Evolutionary conservation across 805 yeast genomes (phyloP).

Genomic region (Cyberlindnera japonica): DNA sequence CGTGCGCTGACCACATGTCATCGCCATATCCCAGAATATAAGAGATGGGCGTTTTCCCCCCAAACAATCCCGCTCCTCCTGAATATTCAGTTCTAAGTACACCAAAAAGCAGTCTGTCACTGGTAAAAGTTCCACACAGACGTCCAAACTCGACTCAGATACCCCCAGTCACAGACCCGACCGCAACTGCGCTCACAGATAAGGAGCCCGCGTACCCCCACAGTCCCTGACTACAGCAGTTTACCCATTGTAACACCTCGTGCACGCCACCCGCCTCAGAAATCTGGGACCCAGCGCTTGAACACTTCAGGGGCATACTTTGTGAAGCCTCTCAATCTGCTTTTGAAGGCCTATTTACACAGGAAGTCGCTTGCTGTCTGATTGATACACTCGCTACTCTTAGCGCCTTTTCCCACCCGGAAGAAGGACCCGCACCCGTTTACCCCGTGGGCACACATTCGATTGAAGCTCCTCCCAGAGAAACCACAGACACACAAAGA

Average conservation of each 20-base stretch:
- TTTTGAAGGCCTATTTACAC: background rate
- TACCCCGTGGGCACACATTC: no score
- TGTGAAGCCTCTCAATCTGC: background rate
- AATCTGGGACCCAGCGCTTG: background rate
- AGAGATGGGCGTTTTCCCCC: conserved; percentile 4
- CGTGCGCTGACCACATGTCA: conserved; percentile 5
- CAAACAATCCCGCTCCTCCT: background rate
- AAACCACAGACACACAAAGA: background rate
- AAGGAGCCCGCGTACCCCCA: no score
- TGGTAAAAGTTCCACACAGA: background rate
- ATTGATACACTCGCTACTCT: no score
- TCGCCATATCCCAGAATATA: conserved; percentile 2
- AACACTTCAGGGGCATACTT: no score
- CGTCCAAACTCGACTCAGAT: background rate
- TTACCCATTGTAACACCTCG: no score
- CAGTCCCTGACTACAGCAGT: no score
- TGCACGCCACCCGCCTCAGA: conserved; percentile 1
- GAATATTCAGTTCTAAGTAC: no score
- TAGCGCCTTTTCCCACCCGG: no score
- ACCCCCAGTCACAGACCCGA: no score
- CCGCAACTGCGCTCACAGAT: no score
- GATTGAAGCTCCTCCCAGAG: background rate
- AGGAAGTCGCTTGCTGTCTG: no score
- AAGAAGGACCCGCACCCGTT: no score
- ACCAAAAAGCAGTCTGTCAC: background rate